Base-by-base conservation (phyloP, 768 basidiomycete genomes). In the Leccinum variicolor region DNA sequence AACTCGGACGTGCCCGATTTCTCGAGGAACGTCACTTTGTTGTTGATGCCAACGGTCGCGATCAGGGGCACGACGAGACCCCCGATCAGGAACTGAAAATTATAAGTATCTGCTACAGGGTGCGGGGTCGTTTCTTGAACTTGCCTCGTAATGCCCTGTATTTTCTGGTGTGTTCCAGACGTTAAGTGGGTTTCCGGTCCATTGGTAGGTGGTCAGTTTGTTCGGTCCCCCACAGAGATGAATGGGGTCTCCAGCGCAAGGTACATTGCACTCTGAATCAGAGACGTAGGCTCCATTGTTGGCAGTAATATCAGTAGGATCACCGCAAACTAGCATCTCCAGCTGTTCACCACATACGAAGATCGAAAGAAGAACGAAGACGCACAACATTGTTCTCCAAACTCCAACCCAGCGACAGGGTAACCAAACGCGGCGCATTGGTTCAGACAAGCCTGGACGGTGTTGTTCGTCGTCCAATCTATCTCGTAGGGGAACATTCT, bases 11-110 rank as follows among this genome's bases (percentile, higher is more conserved):
- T 31, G 87, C 3, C 54, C 31, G 13, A 73, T 68, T 92, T 92
- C 70, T 92, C 90, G 7, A 92, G 75, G 74, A 92, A 89, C 1
- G 84, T 81, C 50, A 92, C 85, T 66, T 92, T 92, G 76, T 87
- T 85, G 75, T 92, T 92, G 71, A 88, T 77, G 1, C 90, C 89
- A 31, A 92, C 74, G 0, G 90, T 91, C 3, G 87, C 84, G 36
- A 90, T 81, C 56, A 91, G 75, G 3, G 89, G 89, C 13, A 90
- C 84, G 53, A 89, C 77, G 31, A 90, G 77, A 3, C 89, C 89
- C 0, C 75, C 73, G 17, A 82, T 73, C 31, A 83, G 67, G 64
- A 76, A 77, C 77, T 81, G 51, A 17, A 33, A n/a, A 7, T 51
- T 28, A 52, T 66, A 25, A 61, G 50, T 13, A 17, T 17, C 19